Evolutionary conservation across 768 basidiomycete genomes (phyloP), one percentile per base, ranked within the genome.

Genomic region (Termitomyces sp.): DNA sequence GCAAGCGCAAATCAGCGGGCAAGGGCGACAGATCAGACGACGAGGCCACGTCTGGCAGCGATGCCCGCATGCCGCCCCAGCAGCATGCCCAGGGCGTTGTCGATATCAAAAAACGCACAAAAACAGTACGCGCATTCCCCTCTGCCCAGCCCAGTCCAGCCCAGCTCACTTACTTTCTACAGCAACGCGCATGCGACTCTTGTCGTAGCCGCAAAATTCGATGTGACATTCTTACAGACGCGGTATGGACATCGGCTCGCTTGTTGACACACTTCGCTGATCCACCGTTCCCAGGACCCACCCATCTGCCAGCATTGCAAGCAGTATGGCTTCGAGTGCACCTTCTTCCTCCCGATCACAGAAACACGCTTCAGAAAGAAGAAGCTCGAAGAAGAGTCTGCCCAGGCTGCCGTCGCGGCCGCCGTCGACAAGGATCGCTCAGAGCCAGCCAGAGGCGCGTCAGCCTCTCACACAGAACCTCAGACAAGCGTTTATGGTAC

Each of bases 331-430:
- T 92, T 95, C 66, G 94, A 96, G 65, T 97, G 96, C 73, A 97
- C 96, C 6, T 97, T 96, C 77, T 96, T 97, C 80, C 86, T 98
- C 13, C 97, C 97, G 44, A 99, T 99, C 67, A 94, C 96, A 11
- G 97, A 98, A 74, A 99, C 97, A 0, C 89, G 97, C 20, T 99
- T 98, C 83, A 98, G 98, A 79, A 97, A 97, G 80, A 94, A 94
- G 78, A 90, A 91, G 66, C 60, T 87, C 48, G 91, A 94, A 68
- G 88, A 92, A 67, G 90, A 90, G 55, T 33, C 55, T 4, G 40
- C 55, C 2, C 36, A 36, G 6, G 36, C 53, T 4, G 55, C 35
- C 1, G 42, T 33, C 11, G 44, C 44, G 7, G 75, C 78, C 2
- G 65, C 68, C 24, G 28, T 28, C 28, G 78, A 78, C 36, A 76